A percentile compares a stretch with the other conserved stretches of the same genome.
These are phyloP conservation scores for Myxozyma neglecta DNA, from an alignment of 805 yeast species.

Conservation along the genomic window DNA sequence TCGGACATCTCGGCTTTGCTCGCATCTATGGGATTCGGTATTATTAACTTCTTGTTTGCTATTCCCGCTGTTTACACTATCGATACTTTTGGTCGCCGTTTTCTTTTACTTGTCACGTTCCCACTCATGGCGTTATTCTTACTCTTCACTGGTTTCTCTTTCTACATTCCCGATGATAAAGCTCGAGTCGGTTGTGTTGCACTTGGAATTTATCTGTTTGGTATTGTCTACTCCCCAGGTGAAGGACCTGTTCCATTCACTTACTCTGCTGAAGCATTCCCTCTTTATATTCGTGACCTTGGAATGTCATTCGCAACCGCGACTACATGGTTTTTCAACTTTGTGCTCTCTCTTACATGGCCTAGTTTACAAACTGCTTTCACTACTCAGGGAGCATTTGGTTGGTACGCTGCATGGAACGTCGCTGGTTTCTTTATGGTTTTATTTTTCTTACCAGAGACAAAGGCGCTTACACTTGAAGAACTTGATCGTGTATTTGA, in stretches of 20 bases:
- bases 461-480: constrained; percentile 61
- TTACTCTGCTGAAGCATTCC: constrained; percentile 81
- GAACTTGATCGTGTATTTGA: constrained; percentile 48
- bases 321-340: constrained; percentile 52
- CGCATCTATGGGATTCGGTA: constrained; percentile 87
- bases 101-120: constrained; percentile 55
- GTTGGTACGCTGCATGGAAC: constrained; percentile 88
- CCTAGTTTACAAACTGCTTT: constrained; percentile 67
- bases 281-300: constrained; percentile 73
- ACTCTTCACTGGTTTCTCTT: constrained; percentile 57
- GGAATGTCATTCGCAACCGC: constrained; percentile 82
- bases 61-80: constrained; percentile 79
- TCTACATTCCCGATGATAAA: constrained; percentile 57
- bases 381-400: constrained; percentile 81
- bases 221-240: constrained; percentile 76
- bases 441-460: constrained; percentile 59
- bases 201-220: constrained; percentile 70
- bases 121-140: constrained; percentile 60
- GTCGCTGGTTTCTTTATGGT: constrained; percentile 63
- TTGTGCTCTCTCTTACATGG: constrained; percentile 73
- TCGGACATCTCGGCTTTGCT: constrained; percentile 60
- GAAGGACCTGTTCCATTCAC: constrained; percentile 91
- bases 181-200: constrained; percentile 65
- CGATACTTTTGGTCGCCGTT: constrained; percentile 73
- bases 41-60: constrained; percentile 76